A percentile compares a stretch with the other conserved stretches of the same genome.
Conservation (phyloP, 2,329 filamentous ascomycete species). For the Pestalotiopsis fici region DNA sequence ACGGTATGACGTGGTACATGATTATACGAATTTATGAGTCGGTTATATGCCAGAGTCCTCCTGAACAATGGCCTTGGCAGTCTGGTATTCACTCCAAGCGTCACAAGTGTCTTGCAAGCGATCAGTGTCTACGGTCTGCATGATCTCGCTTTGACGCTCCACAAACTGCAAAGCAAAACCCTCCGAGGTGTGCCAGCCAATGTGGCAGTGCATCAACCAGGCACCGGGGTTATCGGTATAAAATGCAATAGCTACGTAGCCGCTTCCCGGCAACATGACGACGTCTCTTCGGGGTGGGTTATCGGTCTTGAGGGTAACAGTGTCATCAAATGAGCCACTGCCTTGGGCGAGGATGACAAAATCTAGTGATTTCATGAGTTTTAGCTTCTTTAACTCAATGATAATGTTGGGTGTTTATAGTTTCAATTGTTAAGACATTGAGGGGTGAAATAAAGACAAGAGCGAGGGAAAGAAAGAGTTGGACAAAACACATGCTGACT, state of each 20-base stretch:
- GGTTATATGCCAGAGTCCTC: conserved; percentile 30
- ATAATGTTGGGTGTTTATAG: too few relatives aligned
- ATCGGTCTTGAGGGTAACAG: conserved; percentile 28
- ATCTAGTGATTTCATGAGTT: too few relatives aligned
- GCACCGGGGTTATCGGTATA: conserved; percentile 51
- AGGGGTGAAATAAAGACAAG: too few relatives aligned
- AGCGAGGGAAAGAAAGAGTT: too few relatives aligned
- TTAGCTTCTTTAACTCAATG: too few relatives aligned
- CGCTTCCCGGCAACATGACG: conserved; percentile 41
- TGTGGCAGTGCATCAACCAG: conserved; percentile 36
- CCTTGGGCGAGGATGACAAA: conserved; percentile 37
- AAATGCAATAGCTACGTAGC: conserved; percentile 51
- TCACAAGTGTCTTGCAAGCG: conserved; percentile 25
- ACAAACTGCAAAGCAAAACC: conserved; percentile 55
- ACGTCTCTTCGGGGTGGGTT: conserved; percentile 53
- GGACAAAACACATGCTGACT: too few relatives aligned
- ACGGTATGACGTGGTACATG: background rate
- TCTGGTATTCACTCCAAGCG: conserved; percentile 26
- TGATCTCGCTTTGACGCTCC: conserved; percentile 29
- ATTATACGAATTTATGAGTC: background rate
- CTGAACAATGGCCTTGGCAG: conserved; percentile 16
- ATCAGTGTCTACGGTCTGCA: conserved; percentile 15
- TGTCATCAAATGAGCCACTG: conserved; percentile 28
- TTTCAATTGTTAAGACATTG: too few relatives aligned
- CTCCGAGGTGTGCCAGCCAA: conserved; percentile 47